Percentiles rank a stretch among this genome's conserved stretches.
Evolutionary conservation across 768 basidiomycete species (phyloP).

Genomic region (Kwoniella botswanensis): DNA sequence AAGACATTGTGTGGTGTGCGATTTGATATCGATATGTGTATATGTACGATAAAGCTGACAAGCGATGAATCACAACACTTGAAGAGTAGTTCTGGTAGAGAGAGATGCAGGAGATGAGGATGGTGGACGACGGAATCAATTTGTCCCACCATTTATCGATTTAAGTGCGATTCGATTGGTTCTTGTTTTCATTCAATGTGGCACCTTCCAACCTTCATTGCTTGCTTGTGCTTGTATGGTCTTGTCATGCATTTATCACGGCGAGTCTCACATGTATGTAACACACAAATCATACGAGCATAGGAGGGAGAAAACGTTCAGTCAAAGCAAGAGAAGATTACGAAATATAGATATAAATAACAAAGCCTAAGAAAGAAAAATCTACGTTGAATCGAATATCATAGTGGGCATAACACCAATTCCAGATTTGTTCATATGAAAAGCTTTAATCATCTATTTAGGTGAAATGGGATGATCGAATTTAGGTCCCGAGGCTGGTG

Average conservation of each 20-base stretch:
- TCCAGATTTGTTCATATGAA: too few relatives aligned
- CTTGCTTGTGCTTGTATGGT: neutral
- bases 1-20: conserved; percentile 67
- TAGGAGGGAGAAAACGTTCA: neutral
- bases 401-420: too few relatives aligned
- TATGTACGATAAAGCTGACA: neutral
- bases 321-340: neutral
- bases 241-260: neutral
- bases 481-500: conserved; percentile 47
- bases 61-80: neutral
- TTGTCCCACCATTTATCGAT: neutral
- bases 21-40: neutral
- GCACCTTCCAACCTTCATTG: neutral
- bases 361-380: neutral
- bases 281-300: neutral
- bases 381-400: neutral
- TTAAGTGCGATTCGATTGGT: neutral
- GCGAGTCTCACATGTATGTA: neutral
- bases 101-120: neutral
- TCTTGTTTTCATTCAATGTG: neutral
- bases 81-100: neutral
- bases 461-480: conserved; percentile 20
- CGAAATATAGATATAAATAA: neutral
- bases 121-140: neutral
- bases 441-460: neutral